These are phyloP conservation scores for Euryodendron excelsum DNA, from an alignment of 148 eudicot genomes.

Conservation along the genomic window DNA sequence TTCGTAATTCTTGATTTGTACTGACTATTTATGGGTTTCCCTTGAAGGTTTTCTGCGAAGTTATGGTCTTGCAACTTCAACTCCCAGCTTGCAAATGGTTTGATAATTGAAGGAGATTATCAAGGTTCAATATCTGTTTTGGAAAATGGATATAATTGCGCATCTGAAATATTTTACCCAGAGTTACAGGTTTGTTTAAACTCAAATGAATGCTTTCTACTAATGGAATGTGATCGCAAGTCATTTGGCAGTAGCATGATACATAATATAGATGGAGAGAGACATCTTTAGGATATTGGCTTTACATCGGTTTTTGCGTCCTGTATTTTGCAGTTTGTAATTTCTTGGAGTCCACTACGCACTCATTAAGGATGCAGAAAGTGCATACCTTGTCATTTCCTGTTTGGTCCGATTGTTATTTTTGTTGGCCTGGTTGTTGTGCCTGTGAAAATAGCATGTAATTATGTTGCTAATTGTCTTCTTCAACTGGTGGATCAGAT, in stretches of 20 bases:
- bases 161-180: conserved; percentile 72
- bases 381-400: conserved; percentile 2
- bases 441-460: conserved; percentile 12
- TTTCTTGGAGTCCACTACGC: not conserved
- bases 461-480: conserved; percentile 15
- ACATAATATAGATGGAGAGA: not conserved
- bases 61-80: conserved; percentile 96
- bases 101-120: conserved; percentile 89
- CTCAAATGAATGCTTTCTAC: conserved; percentile 1
- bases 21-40: conserved; percentile 9
- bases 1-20: not conserved
- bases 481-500: conserved; percentile 49
- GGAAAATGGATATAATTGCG: conserved; percentile 58
- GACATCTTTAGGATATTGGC: not conserved
- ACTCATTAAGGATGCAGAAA: not conserved
- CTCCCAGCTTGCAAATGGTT: conserved; percentile 93
- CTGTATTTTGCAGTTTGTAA: not conserved
- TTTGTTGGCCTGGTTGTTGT: not conserved
- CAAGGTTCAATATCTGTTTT: conserved; percentile 67
- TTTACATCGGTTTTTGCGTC: not conserved
- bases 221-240: not conserved
- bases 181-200: conserved; percentile 79
- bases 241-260: not conserved
- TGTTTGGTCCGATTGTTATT: not conserved
- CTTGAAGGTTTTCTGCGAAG: conserved; percentile 67